phyloP scores from a whole-genome alignment of 2,329 filamentous ascomycete genomes.

The Aureobasidium mangrovei region DNA sequence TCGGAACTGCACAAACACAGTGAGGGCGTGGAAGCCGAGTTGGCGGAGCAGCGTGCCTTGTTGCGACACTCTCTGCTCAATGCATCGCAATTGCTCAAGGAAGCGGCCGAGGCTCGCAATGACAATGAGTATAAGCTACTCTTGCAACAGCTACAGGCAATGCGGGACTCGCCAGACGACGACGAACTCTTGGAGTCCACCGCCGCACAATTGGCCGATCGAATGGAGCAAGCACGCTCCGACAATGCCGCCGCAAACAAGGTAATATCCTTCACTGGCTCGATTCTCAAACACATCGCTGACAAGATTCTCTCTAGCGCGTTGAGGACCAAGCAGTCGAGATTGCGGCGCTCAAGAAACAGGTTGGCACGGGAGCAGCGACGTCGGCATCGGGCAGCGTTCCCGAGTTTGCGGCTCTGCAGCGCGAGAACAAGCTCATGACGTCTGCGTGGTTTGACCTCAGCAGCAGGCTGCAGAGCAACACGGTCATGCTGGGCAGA shows the following conservation, averaged over 20 bases:
- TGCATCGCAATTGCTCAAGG: constrained; percentile 13
- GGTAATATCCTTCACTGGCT: neutral
- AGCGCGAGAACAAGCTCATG: constrained; percentile 70
- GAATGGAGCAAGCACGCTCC: constrained; percentile 16
- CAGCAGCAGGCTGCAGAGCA: constrained; percentile 68
- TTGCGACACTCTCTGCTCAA: constrained; percentile 20
- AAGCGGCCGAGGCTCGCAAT: constrained; percentile 16
- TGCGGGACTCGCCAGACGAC: constrained; percentile 15
- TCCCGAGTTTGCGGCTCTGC: constrained; percentile 55
- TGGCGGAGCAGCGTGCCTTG: constrained; percentile 20
- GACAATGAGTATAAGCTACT: constrained; percentile 20
- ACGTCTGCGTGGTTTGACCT: constrained; percentile 82
- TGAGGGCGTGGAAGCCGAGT: constrained; percentile 17
- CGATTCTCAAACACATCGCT: neutral
- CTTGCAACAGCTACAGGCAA: constrained; percentile 17
- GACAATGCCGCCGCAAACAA: constrained; percentile 9
- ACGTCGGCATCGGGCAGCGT: neutral
- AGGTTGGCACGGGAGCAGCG: neutral
- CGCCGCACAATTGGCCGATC: constrained; percentile 15
- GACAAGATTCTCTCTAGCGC: constrained; percentile 1
- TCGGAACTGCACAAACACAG: constrained; percentile 18
- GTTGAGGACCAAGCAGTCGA: constrained; percentile 7
- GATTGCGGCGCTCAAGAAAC: constrained; percentile 14
- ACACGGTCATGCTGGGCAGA: constrained; percentile 68
- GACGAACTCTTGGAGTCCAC: constrained; percentile 14